These are phyloP conservation scores for Cantharellus anzutake DNA, from an alignment of 768 basidiomycete genomes.

Conservation along the genomic window DNA sequence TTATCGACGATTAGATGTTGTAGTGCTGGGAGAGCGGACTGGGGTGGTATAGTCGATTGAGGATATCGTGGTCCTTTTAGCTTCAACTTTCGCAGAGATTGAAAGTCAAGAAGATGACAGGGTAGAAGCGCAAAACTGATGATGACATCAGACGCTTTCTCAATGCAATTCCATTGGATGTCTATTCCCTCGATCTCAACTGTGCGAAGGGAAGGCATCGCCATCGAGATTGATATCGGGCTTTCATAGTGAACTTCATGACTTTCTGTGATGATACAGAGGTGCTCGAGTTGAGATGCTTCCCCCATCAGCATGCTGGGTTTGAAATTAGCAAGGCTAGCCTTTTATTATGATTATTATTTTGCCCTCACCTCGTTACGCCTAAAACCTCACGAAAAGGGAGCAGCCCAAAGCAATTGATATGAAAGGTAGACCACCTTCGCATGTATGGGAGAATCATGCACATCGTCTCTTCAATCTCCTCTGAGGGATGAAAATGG, in stretches of 20 bases:
- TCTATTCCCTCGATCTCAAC: background rate
- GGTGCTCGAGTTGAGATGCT: background rate
- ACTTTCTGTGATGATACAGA: background rate
- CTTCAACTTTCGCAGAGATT: background rate
- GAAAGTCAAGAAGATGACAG: background rate
- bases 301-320: background rate
- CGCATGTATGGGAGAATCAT: background rate
- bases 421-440: background rate
- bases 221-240: background rate
- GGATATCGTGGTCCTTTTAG: background rate
- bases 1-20: background rate
- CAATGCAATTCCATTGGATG: background rate
- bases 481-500: background rate
- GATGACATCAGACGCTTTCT: background rate
- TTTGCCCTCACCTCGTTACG: background rate
- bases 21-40: background rate
- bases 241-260: background rate
- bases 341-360: too few species aligned
- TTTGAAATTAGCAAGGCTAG: background rate
- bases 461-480: background rate
- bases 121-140: background rate
- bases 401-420: background rate
- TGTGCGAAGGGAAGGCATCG: background rate
- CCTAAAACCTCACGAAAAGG: background rate
- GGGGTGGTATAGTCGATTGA: background rate